Evolutionary conservation across 2,329 filamentous ascomycete genomes (phyloP), one percentile per base, ranked within the genome.

Genomic region (Ceratocystis variospora): DNA sequence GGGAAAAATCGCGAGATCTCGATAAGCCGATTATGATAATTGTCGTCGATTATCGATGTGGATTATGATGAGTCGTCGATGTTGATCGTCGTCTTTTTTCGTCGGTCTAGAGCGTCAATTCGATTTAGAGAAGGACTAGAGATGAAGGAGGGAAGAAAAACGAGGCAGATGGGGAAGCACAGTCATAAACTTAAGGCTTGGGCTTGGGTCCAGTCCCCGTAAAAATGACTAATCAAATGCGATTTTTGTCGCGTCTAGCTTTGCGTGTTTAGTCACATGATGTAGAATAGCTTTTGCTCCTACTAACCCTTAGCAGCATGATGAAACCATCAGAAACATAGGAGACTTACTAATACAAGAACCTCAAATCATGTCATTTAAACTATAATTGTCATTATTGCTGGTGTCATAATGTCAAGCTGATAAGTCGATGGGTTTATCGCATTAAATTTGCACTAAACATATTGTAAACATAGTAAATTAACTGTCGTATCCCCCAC

Each of bases 131-230:
- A 19, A 48, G 22, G 28, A 57, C 17, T 46, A 19, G 41, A 44
- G 44, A 46, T 57, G 63, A 59, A 59, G 63, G 33, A 65, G 50
- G 63, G 19, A 65, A 57, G 48, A 57, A 57, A 55, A 28, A 65
- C 10, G 17, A 41, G 45, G 45, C 28, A 25, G 61, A 48, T 7
- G 37, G 61, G 37, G 61, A 31, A 63, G 61, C 61, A 28, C 17
- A 28, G 10, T 28, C 53, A 57, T 6, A 33, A 57, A 57, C 53
- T 33, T 57, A 57, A 57, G 22, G 5, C 53, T 33, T 25, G 22
- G 22, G 25, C 25, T 28, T 50, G 7, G n/a, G n/a, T n/a, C 22
- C 46, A 2, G 46, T 5, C 10, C 37, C 37, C 37, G 37, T 41
- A 3, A 41, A 37, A 41, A 41, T 50, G 48, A 50, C 48, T 50